Evolutionary conservation across 2,329 filamentous ascomycete genomes (phyloP), one percentile per base, ranked within the genome.

Genomic region (Penicillium brasilianum): DNA sequence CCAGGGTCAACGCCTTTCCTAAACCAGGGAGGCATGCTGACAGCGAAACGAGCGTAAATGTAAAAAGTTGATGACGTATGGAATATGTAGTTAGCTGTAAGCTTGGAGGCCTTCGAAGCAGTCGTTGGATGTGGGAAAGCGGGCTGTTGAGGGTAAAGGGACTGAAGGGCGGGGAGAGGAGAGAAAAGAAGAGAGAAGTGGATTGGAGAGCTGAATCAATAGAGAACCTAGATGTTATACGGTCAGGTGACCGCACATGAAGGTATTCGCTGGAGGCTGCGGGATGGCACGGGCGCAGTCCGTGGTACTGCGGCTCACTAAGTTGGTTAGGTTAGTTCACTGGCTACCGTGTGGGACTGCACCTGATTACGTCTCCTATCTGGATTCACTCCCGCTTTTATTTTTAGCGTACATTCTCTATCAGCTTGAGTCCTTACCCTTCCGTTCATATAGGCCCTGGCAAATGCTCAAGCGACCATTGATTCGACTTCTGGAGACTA

Each of bases 401-500:
- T 50, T 50, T 34, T 50, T 50, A 50, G 28, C 48, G 34, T 50
- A 16, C 11, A 8, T 20, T 50, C 48, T 13, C n/a, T 1, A 50
- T 20, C 48, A 32, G 48, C 30, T 50, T 28, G n/a, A 34, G 20
- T 9, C n/a, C 25, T 9, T 18, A 4, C 30, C 3, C n/a, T 22
- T 14, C 16, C 6, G n/a, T 11, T 50, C 48, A 20, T 32, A 50
- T 34, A n/a, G 48, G n/a, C 10, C 8, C 16, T n/a, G 34, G 9
- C 48, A 3, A 25, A 50, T 34, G 14, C 18, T 9, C 48, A n/a
- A 44, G 41, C 39, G 49, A 51, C 18, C 8, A 25, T n/a, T 37
- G 50, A 53, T 53, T 53, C 20, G 20, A 22, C 50, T 53, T 53
- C 50, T 18, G 34, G 25, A 54, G 20, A 36, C 37, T 54, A 22